phyloP scores from a whole-genome alignment of 352 stramenopile genomes.

The Pythium brassicae region DNA sequence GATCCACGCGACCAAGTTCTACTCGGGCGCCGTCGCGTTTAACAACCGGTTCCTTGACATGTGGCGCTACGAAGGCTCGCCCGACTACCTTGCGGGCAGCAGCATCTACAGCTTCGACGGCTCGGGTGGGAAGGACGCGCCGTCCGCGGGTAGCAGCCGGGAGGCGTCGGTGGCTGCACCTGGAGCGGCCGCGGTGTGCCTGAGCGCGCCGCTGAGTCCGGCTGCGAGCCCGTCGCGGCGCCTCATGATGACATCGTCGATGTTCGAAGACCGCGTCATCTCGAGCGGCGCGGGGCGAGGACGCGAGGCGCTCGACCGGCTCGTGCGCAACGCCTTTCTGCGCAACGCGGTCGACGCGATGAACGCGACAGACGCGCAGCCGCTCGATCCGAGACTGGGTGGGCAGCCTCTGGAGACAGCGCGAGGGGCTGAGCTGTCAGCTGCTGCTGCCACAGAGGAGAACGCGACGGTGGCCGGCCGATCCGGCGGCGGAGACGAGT shows the following conservation, averaged over 20 bases:
- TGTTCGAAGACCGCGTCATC: slow-evolving; percentile 45
- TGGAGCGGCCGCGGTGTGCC: neutral
- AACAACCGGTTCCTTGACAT: slow-evolving; percentile 80
- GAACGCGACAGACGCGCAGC: neutral
- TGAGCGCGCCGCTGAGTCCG: neutral
- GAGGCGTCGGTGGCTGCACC: neutral
- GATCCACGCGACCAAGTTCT: slow-evolving; percentile 67
- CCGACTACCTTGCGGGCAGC: slow-evolving; percentile 62
- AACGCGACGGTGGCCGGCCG: neutral
- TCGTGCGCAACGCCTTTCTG: slow-evolving; percentile 46
- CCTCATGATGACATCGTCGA: slow-evolving; percentile 20
- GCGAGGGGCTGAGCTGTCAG: too few species aligned
- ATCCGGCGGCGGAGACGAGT: neutral
- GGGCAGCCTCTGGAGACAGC: neutral
- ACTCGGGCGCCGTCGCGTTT: slow-evolving; percentile 68
- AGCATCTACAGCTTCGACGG: slow-evolving; percentile 21
- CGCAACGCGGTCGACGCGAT: slow-evolving; percentile 13
- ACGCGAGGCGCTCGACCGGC: slow-evolving; percentile 48
- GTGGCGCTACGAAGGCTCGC: slow-evolving; percentile 75
- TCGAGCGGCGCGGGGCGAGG: slow-evolving; percentile 36
- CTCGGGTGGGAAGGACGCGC: slow-evolving; percentile 8
- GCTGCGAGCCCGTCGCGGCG: slow-evolving; percentile 9
- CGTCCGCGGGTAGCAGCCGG: neutral
- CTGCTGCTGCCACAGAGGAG: neutral
- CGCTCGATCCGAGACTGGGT: neutral